Evolutionary conservation across 805 yeast genomes (phyloP), one percentile per base, ranked within the genome.

Genomic region (Yamadazyma sp.): DNA sequence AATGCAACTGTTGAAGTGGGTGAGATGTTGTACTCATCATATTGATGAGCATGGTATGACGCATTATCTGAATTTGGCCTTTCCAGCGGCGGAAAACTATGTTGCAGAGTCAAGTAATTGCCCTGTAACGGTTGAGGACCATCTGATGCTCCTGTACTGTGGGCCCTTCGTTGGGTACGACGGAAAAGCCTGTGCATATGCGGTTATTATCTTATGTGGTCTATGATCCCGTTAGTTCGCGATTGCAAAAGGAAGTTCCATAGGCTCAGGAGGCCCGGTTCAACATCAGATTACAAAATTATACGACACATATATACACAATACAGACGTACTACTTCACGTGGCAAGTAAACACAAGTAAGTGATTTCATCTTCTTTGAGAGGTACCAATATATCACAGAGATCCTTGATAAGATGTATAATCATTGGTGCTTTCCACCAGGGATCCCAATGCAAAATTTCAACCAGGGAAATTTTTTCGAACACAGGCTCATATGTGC

Each of bases 1-100:
- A 65, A 46, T 4, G 46, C 39, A 7, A 32, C 11, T 4, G 52
- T 37, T 11, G 33, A 14, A 2, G 40, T 38, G 3, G 44, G 41
- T 8, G 49, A 40, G 12, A 40, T 14, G 16, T 36, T 30, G 31
- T 45, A 42, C 22, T 41, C 46, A 35, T 35, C 38, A 8, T 9
- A 12, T 12, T 9, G 24, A 11, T n/a, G 12, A 12, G 21, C 13
- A 11, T 11, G 15, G n/a, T 24, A 11, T 20, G 12, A 25, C 16
- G n/a, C 19, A 30, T 20, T 12, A 19, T 24, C 9, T 5, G 10
- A 11, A 12, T n/a, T 19, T 12, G 17, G 12, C 13, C n/a, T 10
- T n/a, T 20, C 33, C 12, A 12, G 9, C n/a, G 25, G 33, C 8
- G 33, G 33, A 11, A 17, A 20, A n/a, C 17, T 30, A n/a, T 20